Base-by-base conservation (phyloP, 768 basidiomycete species). In the Mycena leptocephala region DNA sequence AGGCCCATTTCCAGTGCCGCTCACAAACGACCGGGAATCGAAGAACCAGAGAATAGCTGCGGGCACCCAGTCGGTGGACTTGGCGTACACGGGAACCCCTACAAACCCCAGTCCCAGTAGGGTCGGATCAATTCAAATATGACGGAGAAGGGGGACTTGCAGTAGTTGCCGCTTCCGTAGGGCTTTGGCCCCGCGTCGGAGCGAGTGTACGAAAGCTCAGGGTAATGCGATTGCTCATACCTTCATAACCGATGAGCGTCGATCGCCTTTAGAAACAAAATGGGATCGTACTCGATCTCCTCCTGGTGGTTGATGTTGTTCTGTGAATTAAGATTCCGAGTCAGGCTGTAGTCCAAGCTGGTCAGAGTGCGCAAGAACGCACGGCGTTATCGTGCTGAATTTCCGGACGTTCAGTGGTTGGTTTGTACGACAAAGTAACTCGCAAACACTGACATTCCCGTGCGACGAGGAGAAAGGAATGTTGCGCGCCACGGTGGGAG, bases 11-110 rank as follows among this genome's bases (percentile, higher is more conserved):
- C 68, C 68, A 39, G 51, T 48, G 11, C 78, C 78, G 20, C 33
- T 51, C 6, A 66, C 63, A 61, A 79, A 79, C 26, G 78, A 76
- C 4, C 65, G 75, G 20, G 78, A 79, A 62, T 79, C 78, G 67
- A 79, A 79, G 72, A 79, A 79, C 78, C 78, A 79, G 75, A 79
- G 71, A 9, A 79, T 64, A 43, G 69, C 41, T 9, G 78, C 72
- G 9, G 78, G 78, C 51, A 76, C 65, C 3, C 53, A 5, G 33
- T 70, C 72, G 30, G 24, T 41, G 35, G 46, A 46, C 2, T 46
- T 69, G 30, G 72, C 78, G 58, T 76, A 79, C 2, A 79, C 75
- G 24, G 78, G 78, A 24, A 79, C 72, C 78, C 78, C 78, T 79
- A 46, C 16, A 18, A 30, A 33, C 28, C 39, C 39, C 41, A 63